Percentiles rank a stretch among this genome's conserved stretches.
Conservation (phyloP, 805 yeast species). For the Metschnikowia borealis region DNA sequence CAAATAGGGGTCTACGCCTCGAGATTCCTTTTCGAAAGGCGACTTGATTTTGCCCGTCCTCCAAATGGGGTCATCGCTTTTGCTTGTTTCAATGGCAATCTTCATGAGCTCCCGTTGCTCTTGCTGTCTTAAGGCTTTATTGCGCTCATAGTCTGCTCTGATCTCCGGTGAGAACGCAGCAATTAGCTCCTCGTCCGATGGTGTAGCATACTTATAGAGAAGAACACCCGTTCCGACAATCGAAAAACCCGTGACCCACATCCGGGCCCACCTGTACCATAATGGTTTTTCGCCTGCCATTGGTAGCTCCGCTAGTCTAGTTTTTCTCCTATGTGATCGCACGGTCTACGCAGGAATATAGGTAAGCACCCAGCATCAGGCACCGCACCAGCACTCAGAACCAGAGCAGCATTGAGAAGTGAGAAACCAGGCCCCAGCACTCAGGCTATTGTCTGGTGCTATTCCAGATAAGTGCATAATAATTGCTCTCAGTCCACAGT, state of each 20-base stretch:
- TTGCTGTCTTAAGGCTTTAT: conserved; percentile 54
- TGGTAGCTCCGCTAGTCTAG: background rate
- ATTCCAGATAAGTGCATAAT: too few species aligned
- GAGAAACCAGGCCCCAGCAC: too few species aligned
- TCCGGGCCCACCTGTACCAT: conserved; percentile 58
- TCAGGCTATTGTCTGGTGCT: too few species aligned
- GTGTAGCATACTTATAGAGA: conserved; percentile 69
- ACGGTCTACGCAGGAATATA: conserved; percentile 1
- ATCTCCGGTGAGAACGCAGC: conserved; percentile 78
- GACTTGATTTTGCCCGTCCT: conserved; percentile 65
- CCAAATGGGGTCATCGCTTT: conserved; percentile 78
- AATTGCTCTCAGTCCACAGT: too few species aligned
- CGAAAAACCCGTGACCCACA: conserved; percentile 56
- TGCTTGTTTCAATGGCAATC: conserved; percentile 58
- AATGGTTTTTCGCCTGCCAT: conserved; percentile 18
- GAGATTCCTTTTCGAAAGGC: conserved; percentile 58
- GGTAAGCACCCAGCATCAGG: background rate
- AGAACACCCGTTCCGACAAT: conserved; percentile 72
- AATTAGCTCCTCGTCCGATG: conserved; percentile 78
- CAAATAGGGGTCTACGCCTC: conserved; percentile 32
- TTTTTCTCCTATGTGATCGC: background rate
- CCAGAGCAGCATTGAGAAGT: too few species aligned
- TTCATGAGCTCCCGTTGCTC: conserved; percentile 71
- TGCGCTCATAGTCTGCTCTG: conserved; percentile 66
- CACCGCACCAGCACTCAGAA: background rate